These are phyloP conservation scores for Termitomyces sp. DNA, from an alignment of 768 basidiomycete species.

Conservation along the genomic window DNA sequence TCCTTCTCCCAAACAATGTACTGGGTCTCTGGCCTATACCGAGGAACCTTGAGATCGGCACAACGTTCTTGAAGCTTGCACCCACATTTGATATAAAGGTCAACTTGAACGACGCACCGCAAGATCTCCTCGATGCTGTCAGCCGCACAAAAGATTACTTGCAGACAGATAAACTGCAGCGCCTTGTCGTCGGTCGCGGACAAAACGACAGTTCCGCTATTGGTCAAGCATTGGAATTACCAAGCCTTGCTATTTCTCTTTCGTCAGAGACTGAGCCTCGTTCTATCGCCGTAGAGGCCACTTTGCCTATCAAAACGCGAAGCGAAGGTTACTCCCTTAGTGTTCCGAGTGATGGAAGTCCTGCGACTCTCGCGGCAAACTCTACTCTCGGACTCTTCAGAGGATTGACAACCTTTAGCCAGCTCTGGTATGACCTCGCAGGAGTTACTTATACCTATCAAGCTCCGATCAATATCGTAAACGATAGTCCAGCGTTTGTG, in stretches of 20 bases:
- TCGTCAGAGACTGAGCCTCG: constrained; percentile 21
- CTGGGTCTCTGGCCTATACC: constrained; percentile 46
- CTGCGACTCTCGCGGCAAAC: constrained; percentile 51
- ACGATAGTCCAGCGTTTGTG: constrained; percentile 64
- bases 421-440: constrained; percentile 55
- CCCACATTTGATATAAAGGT: constrained; percentile 45
- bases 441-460: constrained; percentile 46
- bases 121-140: constrained; percentile 55
- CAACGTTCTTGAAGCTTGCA: constrained; percentile 40
- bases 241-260: constrained; percentile 39
- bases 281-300: constrained; percentile 48
- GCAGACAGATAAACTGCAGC: constrained; percentile 48
- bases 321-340: constrained; percentile 57
- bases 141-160: constrained; percentile 39
- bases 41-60: constrained; percentile 35
- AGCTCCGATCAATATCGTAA: constrained; percentile 49
- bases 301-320: constrained; percentile 40
- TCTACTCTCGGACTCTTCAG: constrained; percentile 64
- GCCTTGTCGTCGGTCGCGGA: constrained; percentile 57
- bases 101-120: constrained; percentile 34
- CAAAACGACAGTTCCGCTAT: constrained; percentile 36
- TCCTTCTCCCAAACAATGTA: constrained; percentile 6
- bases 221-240: constrained; percentile 33
- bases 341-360: constrained; percentile 49
- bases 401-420: constrained; percentile 71